These are phyloP conservation scores for Yamadazyma sp. DNA, from an alignment of 805 yeast species.

Conservation along the genomic window DNA sequence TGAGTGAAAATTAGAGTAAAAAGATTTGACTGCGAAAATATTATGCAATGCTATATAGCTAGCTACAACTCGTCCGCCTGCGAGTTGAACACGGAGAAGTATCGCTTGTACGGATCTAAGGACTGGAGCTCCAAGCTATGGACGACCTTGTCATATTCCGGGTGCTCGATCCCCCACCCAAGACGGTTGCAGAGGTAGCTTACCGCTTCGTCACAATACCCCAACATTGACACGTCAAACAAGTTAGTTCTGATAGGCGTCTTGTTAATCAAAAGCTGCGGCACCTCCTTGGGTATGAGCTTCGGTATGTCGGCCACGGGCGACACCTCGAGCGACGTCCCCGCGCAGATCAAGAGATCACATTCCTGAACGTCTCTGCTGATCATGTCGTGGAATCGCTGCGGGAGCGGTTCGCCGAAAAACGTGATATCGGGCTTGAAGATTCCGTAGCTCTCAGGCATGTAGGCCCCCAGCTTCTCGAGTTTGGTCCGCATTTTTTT, in stretches of 20 bases:
- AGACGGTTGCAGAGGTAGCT: conserved; percentile 30
- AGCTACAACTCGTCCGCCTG: background rate
- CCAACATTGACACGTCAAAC: conserved; percentile 41
- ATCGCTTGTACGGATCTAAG: conserved; percentile 1
- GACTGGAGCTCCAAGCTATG: conserved; percentile 1
- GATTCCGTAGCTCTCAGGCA: conserved; percentile 41
- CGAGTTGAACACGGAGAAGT: background rate
- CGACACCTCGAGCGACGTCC: conserved; percentile 76
- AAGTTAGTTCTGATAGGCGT: conserved; percentile 36
- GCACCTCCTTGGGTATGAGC: conserved; percentile 31
- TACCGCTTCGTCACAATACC: conserved; percentile 43
- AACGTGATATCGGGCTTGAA: conserved; percentile 90
- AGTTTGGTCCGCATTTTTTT: conserved; percentile 19
- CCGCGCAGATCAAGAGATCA: conserved; percentile 78
- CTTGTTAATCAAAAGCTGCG: conserved; percentile 40
- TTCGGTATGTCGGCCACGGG: conserved; percentile 45
- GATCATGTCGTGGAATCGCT: conserved; percentile 31
- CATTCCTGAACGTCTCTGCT: conserved; percentile 61
- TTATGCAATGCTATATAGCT: too few relatives aligned
- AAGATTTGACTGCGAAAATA: background rate
- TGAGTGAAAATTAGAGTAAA: background rate
- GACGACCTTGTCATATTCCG: conserved; percentile 19
- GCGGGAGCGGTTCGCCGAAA: conserved; percentile 71
- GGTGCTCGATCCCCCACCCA: conserved; percentile 40
- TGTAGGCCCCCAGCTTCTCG: conserved; percentile 25